phyloP scores from a whole-genome alignment of 495 filamentous ascomycete species.

The Penicillium flavigenum region DNA sequence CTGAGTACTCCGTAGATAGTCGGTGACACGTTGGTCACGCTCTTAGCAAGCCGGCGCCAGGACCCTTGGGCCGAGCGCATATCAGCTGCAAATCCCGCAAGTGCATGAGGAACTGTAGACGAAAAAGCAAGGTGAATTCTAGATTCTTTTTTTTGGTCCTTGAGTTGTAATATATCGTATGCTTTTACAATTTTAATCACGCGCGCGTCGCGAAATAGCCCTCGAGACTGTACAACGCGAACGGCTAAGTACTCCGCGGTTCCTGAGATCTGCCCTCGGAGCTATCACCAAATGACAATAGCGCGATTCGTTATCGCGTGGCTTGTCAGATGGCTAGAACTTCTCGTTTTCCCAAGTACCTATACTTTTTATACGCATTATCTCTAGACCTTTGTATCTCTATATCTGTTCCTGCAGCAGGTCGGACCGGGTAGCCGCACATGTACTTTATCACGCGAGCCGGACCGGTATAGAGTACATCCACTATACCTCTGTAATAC shows the following conservation, averaged over 20 bases:
- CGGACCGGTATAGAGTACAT: slow-evolving; percentile 1
- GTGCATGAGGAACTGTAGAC: slow-evolving; percentile 3
- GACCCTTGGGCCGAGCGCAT: slow-evolving; percentile 17
- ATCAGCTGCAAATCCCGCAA: slow-evolving; percentile 21
- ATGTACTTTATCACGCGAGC: not conserved
- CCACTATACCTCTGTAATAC: slow-evolving; percentile 13
- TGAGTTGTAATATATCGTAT: not conserved
- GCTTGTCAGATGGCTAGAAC: slow-evolving; percentile 8
- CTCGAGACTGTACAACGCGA: slow-evolving; percentile 15
- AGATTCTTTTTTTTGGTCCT: not conserved
- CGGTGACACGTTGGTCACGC: slow-evolving; percentile 18
- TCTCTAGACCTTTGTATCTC: not conserved
- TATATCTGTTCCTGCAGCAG: slow-evolving; percentile 7
- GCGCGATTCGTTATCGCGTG: slow-evolving; percentile 23
- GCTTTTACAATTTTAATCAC: slow-evolving; percentile 4
- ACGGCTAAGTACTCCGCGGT: slow-evolving; percentile 14
- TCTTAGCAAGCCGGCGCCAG: slow-evolving; percentile 18
- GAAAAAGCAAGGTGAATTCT: slow-evolving; percentile 6
- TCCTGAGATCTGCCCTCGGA: slow-evolving; percentile 10
- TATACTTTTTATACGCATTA: not conserved
- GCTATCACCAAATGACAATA: slow-evolving; percentile 11
- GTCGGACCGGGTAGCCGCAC: slow-evolving; percentile 10
- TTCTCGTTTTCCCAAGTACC: not conserved
- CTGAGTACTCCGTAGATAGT: slow-evolving; percentile 3
- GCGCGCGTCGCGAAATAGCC: slow-evolving; percentile 10